These are phyloP conservation scores for Fennellomyces sp. DNA, from an alignment of 371 early-diverging fungal genomes.

Conservation along the genomic window DNA sequence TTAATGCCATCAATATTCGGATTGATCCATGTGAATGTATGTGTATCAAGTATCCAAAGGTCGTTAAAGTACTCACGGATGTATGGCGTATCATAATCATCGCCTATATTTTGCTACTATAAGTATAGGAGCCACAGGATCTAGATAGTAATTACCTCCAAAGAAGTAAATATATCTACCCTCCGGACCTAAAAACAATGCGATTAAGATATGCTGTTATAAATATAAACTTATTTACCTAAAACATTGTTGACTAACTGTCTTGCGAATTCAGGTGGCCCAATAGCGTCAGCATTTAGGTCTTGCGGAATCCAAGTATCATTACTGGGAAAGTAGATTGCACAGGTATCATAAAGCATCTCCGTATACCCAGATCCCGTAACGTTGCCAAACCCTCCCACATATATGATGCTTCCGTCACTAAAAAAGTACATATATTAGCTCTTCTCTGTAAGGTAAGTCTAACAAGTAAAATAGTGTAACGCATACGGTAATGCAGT, in stretches of 20 bases:
- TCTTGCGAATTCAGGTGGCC: no score
- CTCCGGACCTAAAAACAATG: slow-evolving; percentile 1
- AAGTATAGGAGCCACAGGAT: no score
- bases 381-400: background rate
- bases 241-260: background rate
- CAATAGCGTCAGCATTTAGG: no score
- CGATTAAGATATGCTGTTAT: no score
- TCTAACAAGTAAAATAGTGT: no score
- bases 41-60: background rate
- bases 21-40: background rate
- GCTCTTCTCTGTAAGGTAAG: no score
- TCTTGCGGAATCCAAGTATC: no score
- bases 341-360: background rate
- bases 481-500: slow-evolving; percentile 13
- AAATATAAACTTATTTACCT: background rate
- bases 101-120: background rate
- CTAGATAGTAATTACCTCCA: background rate
- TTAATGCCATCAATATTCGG: background rate
- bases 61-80: background rate
- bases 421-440: no score
- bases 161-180: background rate
- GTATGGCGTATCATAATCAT: background rate
- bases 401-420: background rate
- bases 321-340: no score
- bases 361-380: background rate